Evolutionary conservation across 106 monocot species (phyloP).

Genomic region (Triglochin maritima): DNA sequence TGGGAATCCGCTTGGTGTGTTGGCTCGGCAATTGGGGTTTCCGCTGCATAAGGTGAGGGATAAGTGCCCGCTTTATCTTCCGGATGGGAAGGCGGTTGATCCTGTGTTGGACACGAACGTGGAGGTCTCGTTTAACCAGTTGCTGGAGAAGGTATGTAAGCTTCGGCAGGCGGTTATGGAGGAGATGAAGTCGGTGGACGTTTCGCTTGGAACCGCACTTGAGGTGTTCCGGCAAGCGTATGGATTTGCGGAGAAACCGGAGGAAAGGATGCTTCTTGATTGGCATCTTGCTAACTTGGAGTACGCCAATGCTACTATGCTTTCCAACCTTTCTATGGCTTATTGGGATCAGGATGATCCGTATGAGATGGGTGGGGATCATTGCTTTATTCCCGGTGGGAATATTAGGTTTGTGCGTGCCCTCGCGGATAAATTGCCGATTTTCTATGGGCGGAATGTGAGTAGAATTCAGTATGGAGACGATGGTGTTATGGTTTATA

Average conservation of each 20-base stretch:
- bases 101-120: conserved; percentile 43
- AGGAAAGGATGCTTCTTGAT: conserved; percentile 87
- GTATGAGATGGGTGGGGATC: conserved; percentile 98
- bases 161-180: conserved; percentile 55
- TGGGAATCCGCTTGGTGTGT: conserved; percentile 78
- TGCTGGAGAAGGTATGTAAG: conserved; percentile 88
- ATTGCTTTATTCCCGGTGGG: conserved; percentile 96
- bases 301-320: conserved; percentile 82
- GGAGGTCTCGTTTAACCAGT: conserved; percentile 70
- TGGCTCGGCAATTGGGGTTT: conserved; percentile 76
- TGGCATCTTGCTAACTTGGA: conserved; percentile 99
- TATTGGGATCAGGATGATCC: conserved; percentile 99
- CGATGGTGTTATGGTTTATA: conserved; percentile 77
- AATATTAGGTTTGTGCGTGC: conserved; percentile 70
- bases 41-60: conserved; percentile 94
- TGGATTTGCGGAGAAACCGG: conserved; percentile 33
- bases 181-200: conserved; percentile 55
- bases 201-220: conserved; percentile 63
- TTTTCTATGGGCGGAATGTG: conserved; percentile 60
- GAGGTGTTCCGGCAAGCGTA: conserved; percentile 71
- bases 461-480: conserved; percentile 61
- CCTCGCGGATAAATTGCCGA: conserved; percentile 57
- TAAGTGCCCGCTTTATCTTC: conserved; percentile 81
- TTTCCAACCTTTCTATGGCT: conserved; percentile 84
- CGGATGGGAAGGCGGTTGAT: conserved; percentile 67